These are phyloP conservation scores for Blastocystis sp. DNA, from an alignment of 352 stramenopile species.

Conservation along the genomic window DNA sequence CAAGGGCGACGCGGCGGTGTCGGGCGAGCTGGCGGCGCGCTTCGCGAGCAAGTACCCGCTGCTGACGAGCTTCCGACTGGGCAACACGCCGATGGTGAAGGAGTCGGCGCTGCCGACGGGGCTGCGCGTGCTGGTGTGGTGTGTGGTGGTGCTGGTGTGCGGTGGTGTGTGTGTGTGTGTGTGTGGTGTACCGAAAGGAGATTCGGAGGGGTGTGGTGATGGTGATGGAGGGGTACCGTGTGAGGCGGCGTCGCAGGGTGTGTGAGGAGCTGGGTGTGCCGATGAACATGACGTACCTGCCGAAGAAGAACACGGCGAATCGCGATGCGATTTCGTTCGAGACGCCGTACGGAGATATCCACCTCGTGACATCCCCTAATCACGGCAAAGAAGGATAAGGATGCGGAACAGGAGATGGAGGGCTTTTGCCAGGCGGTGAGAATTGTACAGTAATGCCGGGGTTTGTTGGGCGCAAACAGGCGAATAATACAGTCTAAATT, in stretches of 20 bases:
- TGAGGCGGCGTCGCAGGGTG: not conserved
- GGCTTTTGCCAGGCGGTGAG: constrained; percentile 21
- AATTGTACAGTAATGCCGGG: no score
- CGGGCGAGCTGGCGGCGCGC: not conserved
- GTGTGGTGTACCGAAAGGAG: not conserved
- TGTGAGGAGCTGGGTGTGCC: constrained; percentile 15
- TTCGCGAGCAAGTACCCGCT: not conserved
- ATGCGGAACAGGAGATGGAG: not conserved
- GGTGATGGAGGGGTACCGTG: not conserved
- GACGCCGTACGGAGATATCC: constrained; percentile 54
- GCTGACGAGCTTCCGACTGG: not conserved
- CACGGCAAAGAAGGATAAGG: not conserved
- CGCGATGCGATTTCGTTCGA: not conserved
- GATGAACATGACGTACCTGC: constrained; percentile 4
- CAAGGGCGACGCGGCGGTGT: not conserved
- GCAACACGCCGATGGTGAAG: not conserved
- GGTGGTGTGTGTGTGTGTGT: not conserved
- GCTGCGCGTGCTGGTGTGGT: not conserved
- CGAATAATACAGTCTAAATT: constrained; percentile 46
- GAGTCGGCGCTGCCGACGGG: not conserved
- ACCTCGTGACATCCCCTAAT: constrained; percentile 6
- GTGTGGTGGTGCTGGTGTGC: not conserved
- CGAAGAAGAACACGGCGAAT: not conserved
- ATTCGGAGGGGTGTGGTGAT: no score
- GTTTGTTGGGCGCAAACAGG: constrained; percentile 18